Evolutionary conservation across 208 protist species (phyloP).

Genomic region (Trypanosoma avium): DNA sequence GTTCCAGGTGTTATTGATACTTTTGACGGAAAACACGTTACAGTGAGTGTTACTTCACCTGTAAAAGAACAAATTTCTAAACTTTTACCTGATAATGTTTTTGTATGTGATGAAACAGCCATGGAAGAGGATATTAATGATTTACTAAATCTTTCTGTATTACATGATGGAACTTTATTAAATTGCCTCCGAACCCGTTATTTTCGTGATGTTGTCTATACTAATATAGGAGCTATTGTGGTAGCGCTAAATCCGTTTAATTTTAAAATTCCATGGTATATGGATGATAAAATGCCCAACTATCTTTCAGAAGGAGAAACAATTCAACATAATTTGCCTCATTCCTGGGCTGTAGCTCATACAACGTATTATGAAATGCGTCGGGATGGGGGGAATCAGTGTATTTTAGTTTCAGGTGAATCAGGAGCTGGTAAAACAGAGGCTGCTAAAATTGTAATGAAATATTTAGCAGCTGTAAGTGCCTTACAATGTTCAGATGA

Average conservation of each 20-base stretch:
- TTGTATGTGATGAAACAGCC: constrained; percentile 28
- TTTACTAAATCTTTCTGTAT: constrained; percentile 36
- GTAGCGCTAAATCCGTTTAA: constrained; percentile 54
- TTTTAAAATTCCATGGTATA: constrained; percentile 46
- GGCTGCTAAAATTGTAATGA: constrained; percentile 43
- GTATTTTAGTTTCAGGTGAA: constrained; percentile 50
- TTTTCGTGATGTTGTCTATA: constrained; percentile 47
- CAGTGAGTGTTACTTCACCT: constrained; percentile 15
- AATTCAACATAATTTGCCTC: constrained; percentile 36
- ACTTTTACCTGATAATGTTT: constrained; percentile 25
- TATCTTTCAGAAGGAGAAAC: constrained; percentile 35
- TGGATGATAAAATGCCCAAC: constrained; percentile 39
- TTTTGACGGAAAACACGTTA: constrained; percentile 30
- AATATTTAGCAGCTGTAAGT: constrained; percentile 33
- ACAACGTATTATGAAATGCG: constrained; percentile 39
- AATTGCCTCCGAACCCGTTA: constrained; percentile 31
- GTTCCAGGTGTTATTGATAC: constrained; percentile 25
- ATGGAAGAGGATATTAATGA: constrained; percentile 40
- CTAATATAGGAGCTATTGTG: constrained; percentile 48
- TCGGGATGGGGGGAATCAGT: constrained; percentile 30
- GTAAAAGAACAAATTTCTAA: constrained; percentile 27
- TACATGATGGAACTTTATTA: constrained; percentile 38
- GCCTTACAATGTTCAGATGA: constrained; percentile 23
- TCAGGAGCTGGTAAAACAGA: constrained; percentile 50
- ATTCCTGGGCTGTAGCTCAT: constrained; percentile 44